These are phyloP conservation scores for Rauvolfia tetraphylla DNA, from an alignment of 257 asterid genomes.

Conservation along the genomic window DNA sequence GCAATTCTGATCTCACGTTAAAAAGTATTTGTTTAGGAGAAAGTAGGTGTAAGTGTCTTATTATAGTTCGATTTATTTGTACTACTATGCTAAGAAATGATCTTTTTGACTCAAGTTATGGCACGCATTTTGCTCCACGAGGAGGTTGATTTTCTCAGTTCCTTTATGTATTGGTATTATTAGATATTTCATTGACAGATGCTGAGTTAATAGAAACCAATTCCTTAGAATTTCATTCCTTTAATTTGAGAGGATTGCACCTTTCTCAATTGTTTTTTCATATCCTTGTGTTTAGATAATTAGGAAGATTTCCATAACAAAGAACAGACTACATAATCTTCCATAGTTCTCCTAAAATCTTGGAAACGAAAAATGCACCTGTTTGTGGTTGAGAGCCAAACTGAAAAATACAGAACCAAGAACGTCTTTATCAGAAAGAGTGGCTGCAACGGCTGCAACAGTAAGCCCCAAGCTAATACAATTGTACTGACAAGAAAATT, in stretches of 20 bases:
- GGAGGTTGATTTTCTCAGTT: neutral
- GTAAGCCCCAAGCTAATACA: conserved; percentile 93
- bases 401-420: conserved; percentile 74
- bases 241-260: neutral
- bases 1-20: neutral
- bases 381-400: conserved; percentile 96
- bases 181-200: neutral
- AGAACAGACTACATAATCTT: neutral
- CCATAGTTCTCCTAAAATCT: neutral
- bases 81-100: neutral
- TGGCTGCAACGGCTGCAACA: conserved; percentile 79
- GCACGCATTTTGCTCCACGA: neutral
- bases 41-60: neutral
- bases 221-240: neutral
- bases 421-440: conserved; percentile 69
- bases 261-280: neutral
- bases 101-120: neutral
- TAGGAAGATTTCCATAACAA: neutral
- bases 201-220: neutral
- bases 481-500: conserved; percentile 58
- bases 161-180: neutral
- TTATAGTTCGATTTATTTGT: neutral
- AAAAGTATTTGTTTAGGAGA: neutral
- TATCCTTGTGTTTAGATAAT: neutral
- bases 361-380: conserved; percentile 40